Evolutionary conservation across 2,329 filamentous ascomycete species (phyloP).

Genomic region (Didymella exigua): DNA sequence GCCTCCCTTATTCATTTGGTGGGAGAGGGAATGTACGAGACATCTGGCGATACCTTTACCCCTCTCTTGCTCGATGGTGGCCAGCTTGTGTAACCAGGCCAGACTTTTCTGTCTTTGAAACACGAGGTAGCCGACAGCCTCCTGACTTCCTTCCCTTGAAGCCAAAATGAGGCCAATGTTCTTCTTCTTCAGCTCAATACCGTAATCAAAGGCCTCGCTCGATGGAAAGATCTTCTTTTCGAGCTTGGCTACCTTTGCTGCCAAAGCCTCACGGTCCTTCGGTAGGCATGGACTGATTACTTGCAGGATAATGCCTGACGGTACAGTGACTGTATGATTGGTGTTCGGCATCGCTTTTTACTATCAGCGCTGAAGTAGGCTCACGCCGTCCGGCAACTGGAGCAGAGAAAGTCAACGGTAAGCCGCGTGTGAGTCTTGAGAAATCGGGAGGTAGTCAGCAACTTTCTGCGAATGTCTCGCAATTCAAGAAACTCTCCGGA

Average conservation of each 20-base stretch:
- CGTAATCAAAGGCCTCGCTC: slow-evolving; percentile 58
- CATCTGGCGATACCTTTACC: slow-evolving; percentile 54
- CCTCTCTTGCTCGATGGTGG: slow-evolving; percentile 54
- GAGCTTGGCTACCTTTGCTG: slow-evolving; percentile 38
- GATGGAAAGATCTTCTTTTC: slow-evolving; percentile 59
- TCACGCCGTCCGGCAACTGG: neutral
- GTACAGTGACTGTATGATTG: neutral
- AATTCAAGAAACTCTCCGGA: too few species aligned
- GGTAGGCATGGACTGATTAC: slow-evolving; percentile 24
- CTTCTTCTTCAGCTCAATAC: slow-evolving; percentile 55
- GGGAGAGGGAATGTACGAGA: slow-evolving; percentile 53
- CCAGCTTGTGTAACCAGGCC: slow-evolving; percentile 59
- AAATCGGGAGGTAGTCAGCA: too few species aligned
- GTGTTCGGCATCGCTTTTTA: slow-evolving; percentile 10
- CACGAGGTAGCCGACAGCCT: slow-evolving; percentile 52
- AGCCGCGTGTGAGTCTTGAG: too few species aligned
- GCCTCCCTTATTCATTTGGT: slow-evolving; percentile 53
- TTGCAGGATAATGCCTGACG: slow-evolving; percentile 20
- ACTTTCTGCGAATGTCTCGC: too few species aligned
- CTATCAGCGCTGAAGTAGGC: neutral
- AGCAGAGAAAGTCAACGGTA: too few species aligned
- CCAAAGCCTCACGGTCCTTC: slow-evolving; percentile 27
- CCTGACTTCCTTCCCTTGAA: slow-evolving; percentile 22
- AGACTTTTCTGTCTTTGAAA: slow-evolving; percentile 35
- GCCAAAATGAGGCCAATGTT: slow-evolving; percentile 53